These are phyloP conservation scores for Claviceps purpurea DNA, from an alignment of 2,329 filamentous ascomycete species.

Conservation along the genomic window DNA sequence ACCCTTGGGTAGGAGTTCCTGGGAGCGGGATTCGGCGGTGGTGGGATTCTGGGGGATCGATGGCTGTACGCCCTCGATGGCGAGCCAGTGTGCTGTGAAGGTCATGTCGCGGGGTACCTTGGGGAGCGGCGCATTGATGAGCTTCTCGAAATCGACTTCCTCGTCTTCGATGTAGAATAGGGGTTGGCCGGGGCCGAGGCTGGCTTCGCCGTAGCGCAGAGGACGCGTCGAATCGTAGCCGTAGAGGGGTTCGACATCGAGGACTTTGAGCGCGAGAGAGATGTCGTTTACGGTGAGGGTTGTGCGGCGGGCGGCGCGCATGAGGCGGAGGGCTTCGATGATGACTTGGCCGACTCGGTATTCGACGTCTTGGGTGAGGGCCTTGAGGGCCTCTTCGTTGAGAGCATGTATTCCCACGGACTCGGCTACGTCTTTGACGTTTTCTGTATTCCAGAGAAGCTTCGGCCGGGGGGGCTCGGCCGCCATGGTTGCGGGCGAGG, in stretches of 20 bases:
- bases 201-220: constrained; percentile 84
- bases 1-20: constrained; percentile 82
- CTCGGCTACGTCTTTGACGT: constrained; percentile 89
- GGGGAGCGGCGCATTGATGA: constrained; percentile 90
- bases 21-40: constrained; percentile 65
- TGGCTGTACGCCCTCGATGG: constrained; percentile 92
- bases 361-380: constrained; percentile 86
- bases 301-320: constrained; percentile 81
- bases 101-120: constrained; percentile 88
- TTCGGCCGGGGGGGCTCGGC: constrained; percentile 32
- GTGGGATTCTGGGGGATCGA: constrained; percentile 95
- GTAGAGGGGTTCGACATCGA: constrained; percentile 91
- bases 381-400: constrained; percentile 73
- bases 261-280: constrained; percentile 66
- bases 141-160: constrained; percentile 96
- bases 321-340: constrained; percentile 87
- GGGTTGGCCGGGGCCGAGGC: constrained; percentile 82
- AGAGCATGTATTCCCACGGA: constrained; percentile 78
- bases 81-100: constrained; percentile 89
- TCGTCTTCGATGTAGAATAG: constrained; percentile 97
- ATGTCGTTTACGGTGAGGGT: constrained; percentile 82
- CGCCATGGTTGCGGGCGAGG: constrained; percentile 17
- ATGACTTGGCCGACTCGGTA: constrained; percentile 89
- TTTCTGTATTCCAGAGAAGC: constrained; percentile 88
- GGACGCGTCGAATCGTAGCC: constrained; percentile 90